Conservation (phyloP, 78 protist species). For the Dictyostelium firmibasis region DNA sequence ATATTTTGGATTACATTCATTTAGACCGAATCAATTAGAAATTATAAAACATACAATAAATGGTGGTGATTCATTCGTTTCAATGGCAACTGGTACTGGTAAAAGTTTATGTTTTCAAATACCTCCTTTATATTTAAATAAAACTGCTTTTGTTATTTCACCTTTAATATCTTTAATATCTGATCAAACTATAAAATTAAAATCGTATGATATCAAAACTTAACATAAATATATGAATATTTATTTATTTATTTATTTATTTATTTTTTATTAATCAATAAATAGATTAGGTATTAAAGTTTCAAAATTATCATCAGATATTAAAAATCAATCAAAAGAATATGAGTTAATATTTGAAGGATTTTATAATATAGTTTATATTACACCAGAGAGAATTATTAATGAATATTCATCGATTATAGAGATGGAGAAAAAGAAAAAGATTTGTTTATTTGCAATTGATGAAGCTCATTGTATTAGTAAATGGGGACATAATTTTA, state of each 20-base stretch:
- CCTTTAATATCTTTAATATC: constrained; percentile 89
- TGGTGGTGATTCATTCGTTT: constrained; percentile 32
- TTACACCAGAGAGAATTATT: constrained; percentile 86
- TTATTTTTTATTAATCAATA: not conserved
- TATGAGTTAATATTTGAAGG: constrained; percentile 21
- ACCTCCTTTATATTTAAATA: constrained; percentile 35
- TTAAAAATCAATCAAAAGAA: not conserved
- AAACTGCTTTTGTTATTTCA: constrained; percentile 87
- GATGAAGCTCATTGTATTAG: constrained; percentile 95
- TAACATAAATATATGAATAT: not conserved
- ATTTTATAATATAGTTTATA: constrained; percentile 41
- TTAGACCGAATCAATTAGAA: constrained; percentile 35
- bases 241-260: not conserved
- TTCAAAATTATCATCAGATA: constrained; percentile 14
- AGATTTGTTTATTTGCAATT: constrained; percentile 67
- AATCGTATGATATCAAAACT: not conserved
- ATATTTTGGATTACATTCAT: constrained; percentile 48
- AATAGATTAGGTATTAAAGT: constrained; percentile 34
- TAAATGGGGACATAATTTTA: constrained; percentile 95
- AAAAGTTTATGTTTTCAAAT: constrained; percentile 60
- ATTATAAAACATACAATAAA: constrained; percentile 10
- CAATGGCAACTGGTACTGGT: constrained; percentile 73
- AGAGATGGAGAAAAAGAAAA: not conserved
- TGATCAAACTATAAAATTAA: constrained; percentile 81
- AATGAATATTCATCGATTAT: not conserved